phyloP scores from a whole-genome alignment of 2,329 filamentous ascomycete species.

The Fusarium transvaalense region DNA sequence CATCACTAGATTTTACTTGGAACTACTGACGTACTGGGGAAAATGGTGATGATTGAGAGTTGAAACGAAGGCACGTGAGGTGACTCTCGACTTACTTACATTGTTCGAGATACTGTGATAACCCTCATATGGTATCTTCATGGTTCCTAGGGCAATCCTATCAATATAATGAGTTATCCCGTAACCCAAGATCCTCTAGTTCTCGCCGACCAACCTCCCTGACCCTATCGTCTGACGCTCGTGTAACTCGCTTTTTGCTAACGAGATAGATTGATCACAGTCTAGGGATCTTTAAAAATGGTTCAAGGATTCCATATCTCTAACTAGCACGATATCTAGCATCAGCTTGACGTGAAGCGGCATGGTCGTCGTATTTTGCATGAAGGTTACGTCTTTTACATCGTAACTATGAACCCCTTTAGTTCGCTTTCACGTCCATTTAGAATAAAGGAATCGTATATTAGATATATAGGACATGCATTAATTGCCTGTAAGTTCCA shows the following conservation, averaged over 20 bases:
- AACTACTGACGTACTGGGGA: no score
- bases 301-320: no score
- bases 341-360: not conserved
- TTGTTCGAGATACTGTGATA: no score
- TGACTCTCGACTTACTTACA: no score
- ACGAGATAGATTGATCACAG: not conserved
- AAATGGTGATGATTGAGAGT: no score
- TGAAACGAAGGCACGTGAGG: no score
- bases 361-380: not conserved
- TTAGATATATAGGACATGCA: no score
- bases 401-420: not conserved
- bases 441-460: not conserved
- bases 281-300: no score
- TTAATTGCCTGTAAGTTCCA: no score
- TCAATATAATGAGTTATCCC: not conserved
- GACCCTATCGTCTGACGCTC: not conserved
- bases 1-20: no score
- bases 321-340: not conserved
- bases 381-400: not conserved
- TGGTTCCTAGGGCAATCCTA: no score
- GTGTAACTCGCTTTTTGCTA: not conserved
- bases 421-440: not conserved
- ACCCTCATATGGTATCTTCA: no score
- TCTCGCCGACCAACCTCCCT: not conserved
- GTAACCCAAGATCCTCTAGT: not conserved